These are phyloP conservation scores for Paraglomus occultum DNA, from an alignment of 192 early-diverging fungal genomes.

Conservation along the genomic window DNA sequence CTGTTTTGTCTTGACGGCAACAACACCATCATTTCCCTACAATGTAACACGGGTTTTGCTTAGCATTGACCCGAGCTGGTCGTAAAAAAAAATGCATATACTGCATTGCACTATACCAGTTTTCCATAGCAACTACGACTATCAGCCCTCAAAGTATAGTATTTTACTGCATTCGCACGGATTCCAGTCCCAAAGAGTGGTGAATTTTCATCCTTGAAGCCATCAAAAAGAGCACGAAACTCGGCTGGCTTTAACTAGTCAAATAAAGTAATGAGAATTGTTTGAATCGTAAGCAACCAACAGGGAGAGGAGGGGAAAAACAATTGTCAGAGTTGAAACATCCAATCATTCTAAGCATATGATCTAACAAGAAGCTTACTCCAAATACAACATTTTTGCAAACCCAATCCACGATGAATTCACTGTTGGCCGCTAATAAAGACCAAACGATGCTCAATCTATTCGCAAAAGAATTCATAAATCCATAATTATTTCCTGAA, in stretches of 20 bases:
- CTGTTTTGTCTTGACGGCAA: slow-evolving; percentile 75
- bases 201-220: slow-evolving; percentile 62
- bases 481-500: not conserved
- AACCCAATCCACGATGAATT: too few relatives aligned
- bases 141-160: slow-evolving; percentile 65
- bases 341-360: too few relatives aligned
- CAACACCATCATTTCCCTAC: slow-evolving; percentile 68
- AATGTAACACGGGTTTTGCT: not conserved
- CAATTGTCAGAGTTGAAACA: not conserved
- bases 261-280: slow-evolving; percentile 5
- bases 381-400: not conserved
- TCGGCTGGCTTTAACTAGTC: slow-evolving; percentile 53
- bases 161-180: slow-evolving; percentile 63
- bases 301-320: slow-evolving; percentile 3
- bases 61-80: not conserved
- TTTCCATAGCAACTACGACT: slow-evolving; percentile 79
- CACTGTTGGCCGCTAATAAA: too few relatives aligned
- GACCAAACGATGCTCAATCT: too few relatives aligned
- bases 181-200: slow-evolving; percentile 53
- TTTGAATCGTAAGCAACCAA: not conserved
- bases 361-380: not conserved
- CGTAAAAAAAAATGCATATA: slow-evolving; percentile 1
- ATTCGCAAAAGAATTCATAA: too few relatives aligned
- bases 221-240: slow-evolving; percentile 50
- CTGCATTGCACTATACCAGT: slow-evolving; percentile 46